Evolutionary conservation across 2,329 filamentous ascomycete species (phyloP), one percentile per base, ranked within the genome.

Genomic region (Zelopaecilomyces penicillatus): DNA sequence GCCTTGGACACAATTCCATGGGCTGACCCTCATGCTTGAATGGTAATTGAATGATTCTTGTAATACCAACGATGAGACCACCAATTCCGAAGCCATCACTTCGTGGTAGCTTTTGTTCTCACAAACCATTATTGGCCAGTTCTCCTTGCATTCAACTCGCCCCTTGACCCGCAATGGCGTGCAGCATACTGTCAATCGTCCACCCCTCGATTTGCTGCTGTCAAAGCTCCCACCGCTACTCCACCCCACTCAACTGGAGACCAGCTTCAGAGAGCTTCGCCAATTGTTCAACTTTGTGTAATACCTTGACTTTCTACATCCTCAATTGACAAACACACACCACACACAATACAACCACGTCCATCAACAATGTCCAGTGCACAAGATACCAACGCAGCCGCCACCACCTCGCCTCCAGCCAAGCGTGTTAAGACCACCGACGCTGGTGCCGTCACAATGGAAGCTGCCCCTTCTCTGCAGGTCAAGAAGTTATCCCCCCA

Each of bases 401-500:
- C 79, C 42, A 73, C 81, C 35, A 75, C 76, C 46, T 90, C 86
- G 6, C 88, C 87, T 29, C 80, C 87, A 28, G 75, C 87, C 39
- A 95, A 95, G 71, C 81, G 87, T 60, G 76, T 85, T 58, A 93
- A 89, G 73, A 79, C 80, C 50, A 62, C 69, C 54, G 55, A 52
- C 56, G 66, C 52, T 39, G 52, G 61, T 47, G 45, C 47, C 37
- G 57, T 62, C 43, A 58, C 63, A 46, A 64, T 69, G 55, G 62
- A 67, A 45, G 62, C 65, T 38, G 56, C 65, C 3, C 81, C 82
- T n/a, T 70, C 83, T 3, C 76, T 95, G 42, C 78, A 88, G 50
- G 82, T 98, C 67, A 91, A 96, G 75, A 89, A 94, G 66, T 82
- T 97, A 47, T 85, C 85, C 6, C 72, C 81, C 33, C 80, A 83